These are phyloP conservation scores for Alternaria hordeiaustralica DNA, from an alignment of 2,329 filamentous ascomycete genomes.

Conservation along the genomic window DNA sequence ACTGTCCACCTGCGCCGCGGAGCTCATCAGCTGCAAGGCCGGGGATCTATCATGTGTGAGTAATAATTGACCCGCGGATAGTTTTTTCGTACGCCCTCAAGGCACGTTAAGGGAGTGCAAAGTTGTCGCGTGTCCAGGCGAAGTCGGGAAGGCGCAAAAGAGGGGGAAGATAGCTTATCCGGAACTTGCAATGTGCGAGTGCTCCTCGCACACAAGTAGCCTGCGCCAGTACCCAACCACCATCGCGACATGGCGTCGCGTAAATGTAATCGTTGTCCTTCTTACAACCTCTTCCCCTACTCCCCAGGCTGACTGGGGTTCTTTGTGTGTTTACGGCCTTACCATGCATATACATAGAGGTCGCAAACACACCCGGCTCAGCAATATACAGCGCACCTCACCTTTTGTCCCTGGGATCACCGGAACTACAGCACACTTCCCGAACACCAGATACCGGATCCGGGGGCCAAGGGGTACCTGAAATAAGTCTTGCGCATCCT, in stretches of 20 bases:
- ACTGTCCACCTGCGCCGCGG: constrained; percentile 3
- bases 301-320: constrained; percentile 8
- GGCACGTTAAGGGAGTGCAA: constrained; percentile 3
- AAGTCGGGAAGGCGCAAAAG: constrained; percentile 4
- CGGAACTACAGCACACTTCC: not conserved
- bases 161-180: constrained; percentile 19
- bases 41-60: not conserved
- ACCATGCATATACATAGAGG: constrained; percentile 7
- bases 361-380: not conserved
- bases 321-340: not conserved
- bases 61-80: not conserved
- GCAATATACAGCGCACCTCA: constrained; percentile 1
- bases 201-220: not conserved
- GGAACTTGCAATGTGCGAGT: constrained; percentile 4
- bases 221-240: constrained; percentile 9
- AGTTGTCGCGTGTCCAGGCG: not conserved
- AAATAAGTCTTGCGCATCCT: not conserved
- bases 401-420: not conserved
- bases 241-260: constrained; percentile 17
- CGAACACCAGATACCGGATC: not conserved
- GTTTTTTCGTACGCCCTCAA: not conserved
- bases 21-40: not conserved
- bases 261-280: not conserved
- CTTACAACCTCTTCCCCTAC: not conserved
- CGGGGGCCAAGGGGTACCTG: not conserved